These are phyloP conservation scores for Asterochloris erici DNA, from an alignment of 139 green algal genomes.

Conservation along the genomic window DNA sequence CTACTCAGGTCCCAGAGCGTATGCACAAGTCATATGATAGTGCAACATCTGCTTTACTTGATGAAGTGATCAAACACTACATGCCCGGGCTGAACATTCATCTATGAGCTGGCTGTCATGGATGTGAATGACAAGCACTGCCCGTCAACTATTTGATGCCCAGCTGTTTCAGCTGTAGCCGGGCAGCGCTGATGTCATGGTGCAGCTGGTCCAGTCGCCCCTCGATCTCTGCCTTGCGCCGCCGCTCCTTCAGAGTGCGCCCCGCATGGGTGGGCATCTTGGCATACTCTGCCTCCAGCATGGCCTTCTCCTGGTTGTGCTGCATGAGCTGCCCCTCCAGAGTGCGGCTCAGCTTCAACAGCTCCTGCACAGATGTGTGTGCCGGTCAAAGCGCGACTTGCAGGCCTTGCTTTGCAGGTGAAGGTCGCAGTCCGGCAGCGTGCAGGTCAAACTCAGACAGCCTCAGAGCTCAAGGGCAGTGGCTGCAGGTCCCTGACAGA, in stretches of 20 bases:
- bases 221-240: slow-evolving; percentile 53
- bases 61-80: no score
- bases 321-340: slow-evolving; percentile 53
- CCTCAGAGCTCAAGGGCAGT: background rate
- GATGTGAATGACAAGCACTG: no score
- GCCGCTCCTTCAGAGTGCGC: slow-evolving; percentile 41
- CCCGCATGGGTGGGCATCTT: slow-evolving; percentile 44
- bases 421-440: background rate
- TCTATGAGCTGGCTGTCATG: no score
- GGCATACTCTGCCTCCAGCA: slow-evolving; percentile 48
- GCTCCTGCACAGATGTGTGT: slow-evolving; percentile 20
- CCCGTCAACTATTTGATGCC: background rate
- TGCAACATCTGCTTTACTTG: no score
- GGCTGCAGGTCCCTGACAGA: background rate
- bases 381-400: background rate
- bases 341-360: slow-evolving; percentile 37
- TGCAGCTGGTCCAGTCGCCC: slow-evolving; percentile 40
- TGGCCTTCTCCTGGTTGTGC: slow-evolving; percentile 47
- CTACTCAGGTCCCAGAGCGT: no score
- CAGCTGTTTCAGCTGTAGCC: slow-evolving; percentile 49
- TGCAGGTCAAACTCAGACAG: background rate
- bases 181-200: slow-evolving; percentile 31
- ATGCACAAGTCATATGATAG: no score
- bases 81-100: no score
- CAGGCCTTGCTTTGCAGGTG: background rate